Conservation (phyloP, 2,329 filamentous ascomycete species). For the Tothia fuscella region DNA sequence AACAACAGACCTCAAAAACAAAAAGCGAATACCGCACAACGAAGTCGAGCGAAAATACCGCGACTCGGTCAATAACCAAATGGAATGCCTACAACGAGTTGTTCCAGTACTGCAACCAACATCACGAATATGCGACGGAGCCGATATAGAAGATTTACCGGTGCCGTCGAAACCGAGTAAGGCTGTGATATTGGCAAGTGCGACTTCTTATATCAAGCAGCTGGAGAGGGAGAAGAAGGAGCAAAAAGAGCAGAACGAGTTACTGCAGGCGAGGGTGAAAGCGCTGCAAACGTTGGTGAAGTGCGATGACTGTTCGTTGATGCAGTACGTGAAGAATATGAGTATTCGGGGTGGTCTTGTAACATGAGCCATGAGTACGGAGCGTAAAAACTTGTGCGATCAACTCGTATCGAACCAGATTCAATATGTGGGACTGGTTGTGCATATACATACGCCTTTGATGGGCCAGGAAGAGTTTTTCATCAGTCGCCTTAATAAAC, state of each 20-base stretch:
- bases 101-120: slow-evolving; percentile 29
- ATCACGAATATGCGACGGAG: background rate
- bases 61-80: slow-evolving; percentile 34
- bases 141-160: slow-evolving; percentile 32
- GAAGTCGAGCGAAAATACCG: slow-evolving; percentile 36
- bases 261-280: slow-evolving; percentile 27
- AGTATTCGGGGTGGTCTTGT: slow-evolving; percentile 16
- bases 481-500: background rate
- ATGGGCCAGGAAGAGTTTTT: too few species aligned
- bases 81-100: slow-evolving; percentile 29
- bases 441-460: too few species aligned
- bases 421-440: too few species aligned
- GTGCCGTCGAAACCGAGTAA: slow-evolving; percentile 31
- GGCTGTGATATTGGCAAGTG: slow-evolving; percentile 34
- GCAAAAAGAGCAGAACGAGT: slow-evolving; percentile 27
- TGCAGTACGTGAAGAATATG: slow-evolving; percentile 31
- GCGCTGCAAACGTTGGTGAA: slow-evolving; percentile 33
- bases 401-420: too few species aligned
- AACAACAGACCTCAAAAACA: slow-evolving; percentile 22
- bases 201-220: slow-evolving; percentile 35
- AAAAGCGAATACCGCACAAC: slow-evolving; percentile 29
- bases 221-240: slow-evolving; percentile 31
- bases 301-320: slow-evolving; percentile 34
- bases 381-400: too few species aligned
- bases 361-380: too few species aligned